Base-by-base conservation (phyloP, 2,329 filamentous ascomycete species). In the Verruconis gallopava region DNA sequence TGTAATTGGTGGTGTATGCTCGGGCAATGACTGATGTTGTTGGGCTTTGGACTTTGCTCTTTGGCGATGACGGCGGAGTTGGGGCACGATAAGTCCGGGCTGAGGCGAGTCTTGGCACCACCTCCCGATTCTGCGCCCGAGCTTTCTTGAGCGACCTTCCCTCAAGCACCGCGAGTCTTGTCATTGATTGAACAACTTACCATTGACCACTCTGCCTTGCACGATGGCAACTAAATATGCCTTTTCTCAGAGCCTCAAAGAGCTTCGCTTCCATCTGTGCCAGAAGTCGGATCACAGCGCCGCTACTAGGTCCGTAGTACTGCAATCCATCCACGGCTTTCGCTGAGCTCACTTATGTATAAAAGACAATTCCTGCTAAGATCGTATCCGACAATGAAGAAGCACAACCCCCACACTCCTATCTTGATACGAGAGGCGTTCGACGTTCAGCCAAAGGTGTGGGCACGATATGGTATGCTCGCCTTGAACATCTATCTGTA, bases 381-480 rank as follows among this genome's bases (percentile, higher is more conserved):
- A 60, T 79, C 86, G 51, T 98, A 98, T 65, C 91, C 91, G 37
- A 91, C 84, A 46, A 96, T 98, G 89, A 98, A 98, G 78, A 93
- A 93, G 73, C 84, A 89, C 73, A 98, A 98, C 70, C 91, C 91
- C 44, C 71, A 83, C 64, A 88, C 75, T 38, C 91, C 91, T 42
- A 96, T 98, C 65, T 71, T 98, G 71, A 79, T 98, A 57, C 84
- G 91, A 59, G 91, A 96, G 71, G 91, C 89, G 41, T 69, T 76
- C 53, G 85, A 84, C 56, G 85, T 84, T 42, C 69, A 82, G 60
- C 89, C 91, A 49, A 81, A 77, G 63, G 77, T 98, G 49, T 96
- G 81, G 64, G 88, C 89, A 52, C 75, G 91, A 78, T 98, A 93
- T 61, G 89, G 85, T 93, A 64, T 55, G 77, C 52, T 37, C 30